Base-by-base conservation (phyloP, 2,329 filamentous ascomycete genomes). In the Hypoxylon sp. region DNA sequence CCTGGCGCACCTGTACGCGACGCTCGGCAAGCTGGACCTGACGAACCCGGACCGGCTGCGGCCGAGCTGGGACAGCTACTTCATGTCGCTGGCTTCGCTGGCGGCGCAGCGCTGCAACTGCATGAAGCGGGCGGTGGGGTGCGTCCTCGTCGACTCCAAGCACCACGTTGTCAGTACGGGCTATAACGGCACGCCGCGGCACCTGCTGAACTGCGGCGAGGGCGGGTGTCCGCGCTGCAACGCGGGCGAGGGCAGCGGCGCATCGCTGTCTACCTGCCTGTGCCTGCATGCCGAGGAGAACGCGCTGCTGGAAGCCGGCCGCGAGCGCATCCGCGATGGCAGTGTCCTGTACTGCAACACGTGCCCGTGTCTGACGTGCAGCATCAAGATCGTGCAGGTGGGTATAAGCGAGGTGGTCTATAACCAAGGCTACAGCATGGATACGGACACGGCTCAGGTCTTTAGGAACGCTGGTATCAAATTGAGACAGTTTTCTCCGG, bases 211-310 rank as follows among this genome's bases (percentile, higher is more conserved):
- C 79, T 99, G 95, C 80, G 91, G 91, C 70, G 92, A 97, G 73
- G 95, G 95, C 69, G 95, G 95, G 51, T 99, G 95, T 83, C 81
- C 83, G 10, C 86, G 95, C 50, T 99, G 95, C 79, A 98, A 99
- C 77, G 85, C 86, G 54, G 91, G 88, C 5, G 84, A 87, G 58
- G 85, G 83, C 44, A 86, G 85, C 24, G 95, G 95, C 22, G 84
- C 89, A 47, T 89, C 87, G 0, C 84, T 99, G 19, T 88, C 89
- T 4, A 97, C 94, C 5, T 99, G 95, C 74, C 84, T 98, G 51
- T 99, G 95, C 77, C 87, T 99, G n/a, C 95, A 99, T 77, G 95
- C 95, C 0, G 95, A 99, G 81, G 95, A 99, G 80, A 99, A 99
- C 76, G 95, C 95, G 1, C 84, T 99, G 60, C 84, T 99, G 8